Evolutionary conservation across 176 grass and related monocot genomes (phyloP), one percentile per base, ranked within the genome.

Genomic region (Tuctoria greenei): DNA sequence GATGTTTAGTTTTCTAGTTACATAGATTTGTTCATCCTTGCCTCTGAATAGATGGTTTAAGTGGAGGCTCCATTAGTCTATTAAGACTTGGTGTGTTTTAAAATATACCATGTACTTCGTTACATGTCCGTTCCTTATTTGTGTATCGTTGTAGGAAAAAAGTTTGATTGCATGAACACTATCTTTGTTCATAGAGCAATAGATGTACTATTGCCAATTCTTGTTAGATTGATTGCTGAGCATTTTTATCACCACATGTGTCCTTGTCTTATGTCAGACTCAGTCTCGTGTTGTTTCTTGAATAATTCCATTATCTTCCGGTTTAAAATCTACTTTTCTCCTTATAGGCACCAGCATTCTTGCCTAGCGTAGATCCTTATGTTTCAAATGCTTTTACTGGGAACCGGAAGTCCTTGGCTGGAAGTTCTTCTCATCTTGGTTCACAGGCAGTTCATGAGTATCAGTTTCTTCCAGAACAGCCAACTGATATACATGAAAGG

Each of bases 391-490:
- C 61, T 76, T 80, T 85, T 76, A 51, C 44, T 72, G 77, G 80
- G 34, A 95, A 92, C 42, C 81, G 80, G 47, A 99, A 99, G 70
- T 82, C 73, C 36, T 25, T 74, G 72, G 31, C 39, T 59, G 78
- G 84, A 51, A 85, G 71, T 81, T 85, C 83, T 23, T 79, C 85
- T 71, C 94, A 81, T 57, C 60, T 73, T 78, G 80, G 88, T 65
- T 73, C 88, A 74, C 88, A 71, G n/a, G 76, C 89, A 71, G 84
- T 86, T 67, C 88, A 72, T 55, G 95, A 95, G 54, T 92, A 95
- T 24, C 95, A 90, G 58, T 99, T 99, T 86, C 79, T 99, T 69
- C 89, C 95, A 20, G 87, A 99, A 65, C 89, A 92, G 62, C 77
- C 95, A 66, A 90, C 68, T 62, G 88, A 88, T 68, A 69, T 72